phyloP scores from a whole-genome alignment of 1,139 yeast species.

The Geotrichum phurueaensis region DNA sequence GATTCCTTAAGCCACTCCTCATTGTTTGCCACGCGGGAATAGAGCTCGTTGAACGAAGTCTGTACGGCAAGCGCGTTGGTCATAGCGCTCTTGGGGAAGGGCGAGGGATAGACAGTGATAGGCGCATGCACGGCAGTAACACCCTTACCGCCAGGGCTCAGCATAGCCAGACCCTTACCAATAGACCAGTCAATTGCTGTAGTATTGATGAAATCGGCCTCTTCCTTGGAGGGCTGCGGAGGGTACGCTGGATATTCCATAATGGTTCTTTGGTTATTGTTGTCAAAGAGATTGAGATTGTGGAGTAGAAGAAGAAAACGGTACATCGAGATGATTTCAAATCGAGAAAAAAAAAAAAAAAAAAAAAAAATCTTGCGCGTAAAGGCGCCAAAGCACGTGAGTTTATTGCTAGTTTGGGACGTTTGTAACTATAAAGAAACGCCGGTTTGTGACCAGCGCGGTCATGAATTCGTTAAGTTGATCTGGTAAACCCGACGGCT shows the following conservation, averaged over 20 bases:
- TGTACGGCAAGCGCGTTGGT: slow-evolving; percentile 66
- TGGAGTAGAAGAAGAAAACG: not conserved
- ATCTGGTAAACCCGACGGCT: too few species aligned
- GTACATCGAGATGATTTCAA: not conserved
- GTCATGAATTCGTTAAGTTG: too few species aligned
- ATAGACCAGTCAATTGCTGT: slow-evolving; percentile 66
- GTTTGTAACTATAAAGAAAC: not conserved
- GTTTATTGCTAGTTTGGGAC: not conserved
- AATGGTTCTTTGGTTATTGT: slow-evolving; percentile 2
- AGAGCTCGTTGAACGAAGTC: slow-evolving; percentile 61
- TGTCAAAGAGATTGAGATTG: not conserved
- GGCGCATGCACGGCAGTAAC: slow-evolving; percentile 66
- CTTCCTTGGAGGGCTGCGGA: slow-evolving; percentile 10
- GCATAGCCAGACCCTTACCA: slow-evolving; percentile 72
- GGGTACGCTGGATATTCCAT: slow-evolving; percentile 18
- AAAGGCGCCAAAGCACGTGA: not conserved
- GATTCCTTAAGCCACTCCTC: slow-evolving; percentile 57
- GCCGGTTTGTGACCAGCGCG: not conserved
- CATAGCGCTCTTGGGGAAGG: slow-evolving; percentile 66
- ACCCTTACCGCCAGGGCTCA: slow-evolving; percentile 46
- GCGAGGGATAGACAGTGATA: slow-evolving; percentile 84
- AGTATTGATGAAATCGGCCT: slow-evolving; percentile 14
- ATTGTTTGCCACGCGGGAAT: slow-evolving; percentile 55
- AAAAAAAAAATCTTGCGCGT: not conserved
- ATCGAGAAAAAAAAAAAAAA: not conserved